Base-by-base conservation (phyloP, 164 flowering plant genomes). In the Nymphaea thermarum region DNA sequence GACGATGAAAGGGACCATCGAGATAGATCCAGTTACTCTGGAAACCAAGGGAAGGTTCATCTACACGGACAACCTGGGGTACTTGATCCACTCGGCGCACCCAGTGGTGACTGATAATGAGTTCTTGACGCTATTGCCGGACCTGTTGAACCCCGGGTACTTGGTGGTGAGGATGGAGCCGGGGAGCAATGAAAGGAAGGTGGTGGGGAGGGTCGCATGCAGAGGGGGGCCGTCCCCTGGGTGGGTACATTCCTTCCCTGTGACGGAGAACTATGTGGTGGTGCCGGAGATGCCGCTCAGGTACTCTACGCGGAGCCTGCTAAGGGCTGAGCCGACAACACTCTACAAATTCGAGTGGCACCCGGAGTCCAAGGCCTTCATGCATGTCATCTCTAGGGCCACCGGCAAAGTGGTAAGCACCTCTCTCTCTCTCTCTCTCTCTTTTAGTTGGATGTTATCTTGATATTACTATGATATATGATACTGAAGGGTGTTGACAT, bases 221-320 rank as follows among this genome's bases (percentile, higher is more conserved):
- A 73, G 87, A 11, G 90, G 91, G 3, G 92, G 99, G 4, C 93
- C 95, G 0, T 72, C 92, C 0, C 88, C 96, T 0, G 99, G 99
- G 0, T 94, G 99, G 99, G 99, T 91, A 60, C 99, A 94, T 71
- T 91, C 96, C 16, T 94, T 94, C 62, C 89, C 99, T 2, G 89
- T 90, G 67, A 91, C 98, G 2, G 90, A 88, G 67, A 79, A 88
- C 66, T 91, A 88, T 36, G 78, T 94, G 7, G 68, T 94, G 16
- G 92, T 91, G 74, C 99, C 99, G 60, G 99, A 94, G 77, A 94
- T 94, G 99, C 85, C 96, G 11, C 71, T 94, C 67, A 84, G 98
- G 73, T 94, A 94, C 64, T 86, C 89, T 67, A 92, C 85, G 0
- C 82, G 77, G 75, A 90, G 86, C 79, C 75, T 94, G 67, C 76